Base-by-base conservation (phyloP, 2,329 filamentous ascomycete genomes). In the Magnaporthiopsis poae region DNA sequence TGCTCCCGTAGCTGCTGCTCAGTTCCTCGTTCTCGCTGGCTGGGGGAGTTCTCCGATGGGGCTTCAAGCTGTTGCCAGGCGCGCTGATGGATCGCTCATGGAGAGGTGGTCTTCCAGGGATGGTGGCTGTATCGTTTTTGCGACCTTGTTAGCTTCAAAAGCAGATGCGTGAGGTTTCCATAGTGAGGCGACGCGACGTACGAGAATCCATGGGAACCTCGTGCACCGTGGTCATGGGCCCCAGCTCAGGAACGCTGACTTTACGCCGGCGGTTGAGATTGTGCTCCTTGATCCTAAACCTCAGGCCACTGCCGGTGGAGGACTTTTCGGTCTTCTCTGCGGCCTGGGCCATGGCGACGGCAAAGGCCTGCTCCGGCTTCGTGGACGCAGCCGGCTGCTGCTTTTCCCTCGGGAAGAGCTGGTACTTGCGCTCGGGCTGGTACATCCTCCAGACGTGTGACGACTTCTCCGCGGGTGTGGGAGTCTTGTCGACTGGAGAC, bases 131-230 rank as follows among this genome's bases (percentile, higher is more conserved):
- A n/a, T 62, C 52, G 35, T 39, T 25, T 33, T 9, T 31, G 31
- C 31, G 31, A 31, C 25, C 5, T 29, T 60, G 71, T 76, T 64
- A 73, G 72, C 59, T 64, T 56, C 31, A 31, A 31, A 31, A 31
- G 31, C 65, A 1, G 25, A 5, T 5, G 4, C 31, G 65, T 27
- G 31, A 39, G 25, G 21, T 69, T 59, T 66, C 66, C 13, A 65
- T 64, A 66, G 68, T 64, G 70, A 68, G 36, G 60, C 33, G n/a
- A 46, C 33, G 59, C 8, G 65, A 80, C 87, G 79, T 80, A 90
- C 88, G 88, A 71, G 88, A 90, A 76, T 90, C 88, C 86, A 90
- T 89, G 65, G 85, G 75, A 63, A 83, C 76, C 72, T 89, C 87
- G 69, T 89, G 86, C 18, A 89, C 87, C 1, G 87, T 89, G 5